Evolutionary conservation across 148 eudicot genomes (phyloP).

Genomic region (Pharnaceum exiguum): DNA sequence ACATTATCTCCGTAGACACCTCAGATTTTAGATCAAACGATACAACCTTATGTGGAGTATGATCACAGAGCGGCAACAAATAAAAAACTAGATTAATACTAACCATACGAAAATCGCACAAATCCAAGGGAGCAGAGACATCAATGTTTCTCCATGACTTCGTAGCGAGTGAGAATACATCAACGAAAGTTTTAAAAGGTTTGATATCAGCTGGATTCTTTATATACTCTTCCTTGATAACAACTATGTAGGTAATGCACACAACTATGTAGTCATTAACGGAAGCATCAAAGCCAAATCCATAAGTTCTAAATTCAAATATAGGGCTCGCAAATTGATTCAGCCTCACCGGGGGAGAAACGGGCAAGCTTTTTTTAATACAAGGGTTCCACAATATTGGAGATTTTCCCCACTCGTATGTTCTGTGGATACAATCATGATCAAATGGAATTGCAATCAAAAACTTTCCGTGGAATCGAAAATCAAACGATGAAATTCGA

Average conservation of each 20-base stretch:
- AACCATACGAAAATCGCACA: background rate
- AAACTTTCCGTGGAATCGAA: too few species aligned
- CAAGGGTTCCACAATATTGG: slow-evolving; percentile 34
- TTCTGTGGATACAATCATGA: too few species aligned
- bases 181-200: too few species aligned
- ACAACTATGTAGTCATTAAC: slow-evolving; percentile 28
- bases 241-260: slow-evolving; percentile 15
- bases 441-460: too few species aligned
- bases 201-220: too few species aligned
- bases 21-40: slow-evolving; percentile 27
- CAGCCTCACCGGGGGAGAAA: too few species aligned
- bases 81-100: slow-evolving; percentile 27
- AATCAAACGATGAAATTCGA: too few species aligned
- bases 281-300: slow-evolving; percentile 31
- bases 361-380: slow-evolving; percentile 13
- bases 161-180: too few species aligned
- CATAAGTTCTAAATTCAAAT: slow-evolving; percentile 1
- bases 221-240: background rate
- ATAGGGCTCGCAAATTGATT: slow-evolving; percentile 8
- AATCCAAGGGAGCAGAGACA: background rate
- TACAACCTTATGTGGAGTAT: slow-evolving; percentile 9
- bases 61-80: slow-evolving; percentile 24
- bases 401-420: slow-evolving; percentile 12
- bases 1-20: slow-evolving; percentile 18
- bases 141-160: slow-evolving; percentile 12